These are phyloP conservation scores for Epichloe sibirici DNA, from an alignment of 2,329 filamentous ascomycete species.

Conservation along the genomic window DNA sequence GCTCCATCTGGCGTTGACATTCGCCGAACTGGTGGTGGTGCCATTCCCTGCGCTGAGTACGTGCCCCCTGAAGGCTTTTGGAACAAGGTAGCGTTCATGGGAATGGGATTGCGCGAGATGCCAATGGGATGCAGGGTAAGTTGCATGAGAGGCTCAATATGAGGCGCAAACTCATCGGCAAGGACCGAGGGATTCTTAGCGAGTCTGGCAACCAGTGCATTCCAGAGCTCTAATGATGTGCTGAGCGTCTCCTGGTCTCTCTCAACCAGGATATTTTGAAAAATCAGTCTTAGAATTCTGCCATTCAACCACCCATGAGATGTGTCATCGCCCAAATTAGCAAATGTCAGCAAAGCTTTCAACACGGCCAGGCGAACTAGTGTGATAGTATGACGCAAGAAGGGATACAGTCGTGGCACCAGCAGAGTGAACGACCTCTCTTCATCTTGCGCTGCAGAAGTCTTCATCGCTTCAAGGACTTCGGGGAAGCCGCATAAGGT, in stretches of 20 bases:
- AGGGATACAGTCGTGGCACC: slow-evolving; percentile 88
- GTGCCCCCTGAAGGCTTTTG: slow-evolving; percentile 85
- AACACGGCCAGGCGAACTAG: slow-evolving; percentile 88
- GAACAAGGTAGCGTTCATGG: slow-evolving; percentile 83
- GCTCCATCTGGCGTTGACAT: slow-evolving; percentile 39
- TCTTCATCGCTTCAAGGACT: slow-evolving; percentile 88
- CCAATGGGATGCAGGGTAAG: slow-evolving; percentile 85
- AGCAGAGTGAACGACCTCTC: slow-evolving; percentile 85
- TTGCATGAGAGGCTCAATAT: slow-evolving; percentile 71
- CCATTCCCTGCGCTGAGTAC: slow-evolving; percentile 46
- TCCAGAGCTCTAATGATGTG: slow-evolving; percentile 80
- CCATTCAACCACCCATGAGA: slow-evolving; percentile 89
- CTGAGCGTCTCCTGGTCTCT: slow-evolving; percentile 72
- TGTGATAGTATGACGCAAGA: slow-evolving; percentile 92
- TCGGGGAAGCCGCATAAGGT: slow-evolving; percentile 91
- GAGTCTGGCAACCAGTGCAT: slow-evolving; percentile 59
- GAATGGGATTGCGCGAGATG: slow-evolving; percentile 77
- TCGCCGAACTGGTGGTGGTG: slow-evolving; percentile 31
- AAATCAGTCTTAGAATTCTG: slow-evolving; percentile 75
- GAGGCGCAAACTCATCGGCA: slow-evolving; percentile 58
- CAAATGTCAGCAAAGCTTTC: slow-evolving; percentile 84
- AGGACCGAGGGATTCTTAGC: slow-evolving; percentile 52
- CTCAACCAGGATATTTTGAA: slow-evolving; percentile 92
- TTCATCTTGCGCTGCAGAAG: slow-evolving; percentile 68
- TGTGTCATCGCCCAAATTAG: slow-evolving; percentile 67